phyloP scores from a whole-genome alignment of 2,329 filamentous ascomycete species.

The Penicillium sp. region DNA sequence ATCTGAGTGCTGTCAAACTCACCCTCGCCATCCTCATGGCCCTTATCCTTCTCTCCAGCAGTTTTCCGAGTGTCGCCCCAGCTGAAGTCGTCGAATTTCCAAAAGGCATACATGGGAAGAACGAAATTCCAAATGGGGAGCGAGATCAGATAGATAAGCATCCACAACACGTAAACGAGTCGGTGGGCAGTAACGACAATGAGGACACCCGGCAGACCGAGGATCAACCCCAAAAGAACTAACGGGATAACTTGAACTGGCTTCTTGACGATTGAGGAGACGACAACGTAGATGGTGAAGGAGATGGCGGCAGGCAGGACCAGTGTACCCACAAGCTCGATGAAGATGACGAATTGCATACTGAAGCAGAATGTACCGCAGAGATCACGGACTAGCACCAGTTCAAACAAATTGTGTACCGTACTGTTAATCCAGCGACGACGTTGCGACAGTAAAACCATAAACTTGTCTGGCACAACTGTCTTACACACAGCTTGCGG shows the following conservation, averaged over 20 bases:
- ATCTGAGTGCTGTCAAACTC: slow-evolving; percentile 99
- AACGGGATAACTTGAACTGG: slow-evolving; percentile 87
- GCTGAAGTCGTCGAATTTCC: slow-evolving; percentile 99
- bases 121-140: slow-evolving; percentile 98
- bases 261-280: slow-evolving; percentile 78
- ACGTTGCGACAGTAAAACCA: slow-evolving; percentile 88
- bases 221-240: slow-evolving; percentile 83
- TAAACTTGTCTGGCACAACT: slow-evolving; percentile 90
- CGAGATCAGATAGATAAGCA: slow-evolving; percentile 92
- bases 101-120: slow-evolving; percentile 91
- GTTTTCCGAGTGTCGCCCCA: slow-evolving; percentile 99
- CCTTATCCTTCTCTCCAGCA: slow-evolving; percentile 86
- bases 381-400: slow-evolving; percentile 90
- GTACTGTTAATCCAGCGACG: slow-evolving; percentile 99
- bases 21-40: slow-evolving; percentile 79
- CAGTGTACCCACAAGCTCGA: slow-evolving; percentile 91
- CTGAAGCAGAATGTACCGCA: slow-evolving; percentile 99
- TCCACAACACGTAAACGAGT: slow-evolving; percentile 91
- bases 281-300: slow-evolving; percentile 94
- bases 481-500: slow-evolving; percentile 99
- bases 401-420: slow-evolving; percentile 97
- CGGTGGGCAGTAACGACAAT: slow-evolving; percentile 94
- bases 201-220: slow-evolving; percentile 88
- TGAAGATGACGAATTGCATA: slow-evolving; percentile 98
- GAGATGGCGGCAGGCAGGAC: slow-evolving; percentile 94